Conservation (phyloP, 83 land plant genomes). For the Picea abies region DNA sequence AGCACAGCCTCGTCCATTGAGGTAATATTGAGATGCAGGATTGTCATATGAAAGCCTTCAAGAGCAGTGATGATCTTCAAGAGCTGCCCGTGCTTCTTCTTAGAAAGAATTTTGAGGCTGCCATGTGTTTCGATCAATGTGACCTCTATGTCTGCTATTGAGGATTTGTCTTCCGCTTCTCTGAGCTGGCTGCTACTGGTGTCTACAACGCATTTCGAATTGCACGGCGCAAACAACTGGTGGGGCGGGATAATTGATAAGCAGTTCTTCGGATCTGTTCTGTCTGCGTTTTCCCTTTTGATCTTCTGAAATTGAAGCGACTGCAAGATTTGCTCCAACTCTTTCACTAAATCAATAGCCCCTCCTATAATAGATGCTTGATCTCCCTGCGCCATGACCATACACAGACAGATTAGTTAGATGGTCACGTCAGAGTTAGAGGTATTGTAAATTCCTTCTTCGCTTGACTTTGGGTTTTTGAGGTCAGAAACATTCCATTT, state of each 20-base stretch:
- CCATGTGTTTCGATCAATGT: slow-evolving; percentile 62
- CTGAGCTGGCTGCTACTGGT: slow-evolving; percentile 1
- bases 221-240: background rate
- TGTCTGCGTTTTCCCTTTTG: background rate
- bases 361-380: slow-evolving; percentile 68
- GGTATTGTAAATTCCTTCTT: too few species aligned
- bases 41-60: slow-evolving; percentile 44
- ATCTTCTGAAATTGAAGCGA: slow-evolving; percentile 26
- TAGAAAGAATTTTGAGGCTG: slow-evolving; percentile 52
- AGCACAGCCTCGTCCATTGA: slow-evolving; percentile 52
- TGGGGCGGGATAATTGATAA: background rate
- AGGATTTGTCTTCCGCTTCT: background rate
- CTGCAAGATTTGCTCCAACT: slow-evolving; percentile 42
- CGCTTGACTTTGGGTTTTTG: too few species aligned
- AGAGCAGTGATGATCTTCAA: slow-evolving; percentile 45
- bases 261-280: background rate
- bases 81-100: slow-evolving; percentile 42
- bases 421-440: too few species aligned
- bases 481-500: too few species aligned
- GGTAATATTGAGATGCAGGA: slow-evolving; percentile 69
- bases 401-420: background rate
- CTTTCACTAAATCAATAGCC: slow-evolving; percentile 65
- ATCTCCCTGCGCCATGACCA: slow-evolving; percentile 38
- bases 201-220: slow-evolving; percentile 3
- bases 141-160: slow-evolving; percentile 64